Conservation (phyloP, 345 rosid species). For the Reutealis trisperma region DNA sequence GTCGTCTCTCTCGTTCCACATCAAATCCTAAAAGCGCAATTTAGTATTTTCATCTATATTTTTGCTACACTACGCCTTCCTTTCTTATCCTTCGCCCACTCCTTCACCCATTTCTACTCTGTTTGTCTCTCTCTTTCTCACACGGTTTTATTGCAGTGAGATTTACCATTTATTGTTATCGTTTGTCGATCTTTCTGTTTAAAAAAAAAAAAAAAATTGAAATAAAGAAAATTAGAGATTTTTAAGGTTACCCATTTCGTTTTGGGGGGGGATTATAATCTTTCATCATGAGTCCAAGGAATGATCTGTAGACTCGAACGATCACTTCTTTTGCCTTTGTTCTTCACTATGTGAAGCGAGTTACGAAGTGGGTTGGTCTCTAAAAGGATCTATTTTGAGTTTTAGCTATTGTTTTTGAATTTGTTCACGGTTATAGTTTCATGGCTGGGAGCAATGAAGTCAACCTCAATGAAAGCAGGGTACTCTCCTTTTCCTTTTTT, state of each 20-base stretch:
- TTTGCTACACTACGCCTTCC: conserved; percentile 15
- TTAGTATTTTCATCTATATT: neutral
- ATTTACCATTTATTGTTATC: conserved; percentile 29
- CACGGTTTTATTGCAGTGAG: conserved; percentile 29
- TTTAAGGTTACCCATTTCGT: conserved; percentile 5
- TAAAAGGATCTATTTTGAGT: conserved; percentile 28
- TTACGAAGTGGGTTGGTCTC: conserved; percentile 22
- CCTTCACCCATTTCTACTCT: conserved; percentile 7
- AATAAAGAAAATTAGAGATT: neutral
- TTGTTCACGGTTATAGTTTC: neutral
- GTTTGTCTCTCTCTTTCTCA: conserved; percentile 1
- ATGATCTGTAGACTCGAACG: conserved; percentile 7
- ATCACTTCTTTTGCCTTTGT: conserved; percentile 11
- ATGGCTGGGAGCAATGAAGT: conserved; percentile 80
- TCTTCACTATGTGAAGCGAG: conserved; percentile 15
- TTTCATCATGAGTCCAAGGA: neutral
- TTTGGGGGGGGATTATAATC: neutral
- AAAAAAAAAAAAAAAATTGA: neutral
- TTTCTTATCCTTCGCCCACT: conserved; percentile 26
- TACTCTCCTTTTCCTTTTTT: conserved; percentile 21
- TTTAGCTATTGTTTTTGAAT: neutral
- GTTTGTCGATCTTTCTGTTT: neutral
- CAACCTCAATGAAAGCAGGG: conserved; percentile 72
- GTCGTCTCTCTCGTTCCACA: conserved; percentile 33
- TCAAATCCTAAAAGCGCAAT: conserved; percentile 1